A percentile compares a stretch with the other conserved stretches of the same genome.
phyloP scores from a whole-genome alignment of 768 basidiomycete species.

The Termitomyces sp. region DNA sequence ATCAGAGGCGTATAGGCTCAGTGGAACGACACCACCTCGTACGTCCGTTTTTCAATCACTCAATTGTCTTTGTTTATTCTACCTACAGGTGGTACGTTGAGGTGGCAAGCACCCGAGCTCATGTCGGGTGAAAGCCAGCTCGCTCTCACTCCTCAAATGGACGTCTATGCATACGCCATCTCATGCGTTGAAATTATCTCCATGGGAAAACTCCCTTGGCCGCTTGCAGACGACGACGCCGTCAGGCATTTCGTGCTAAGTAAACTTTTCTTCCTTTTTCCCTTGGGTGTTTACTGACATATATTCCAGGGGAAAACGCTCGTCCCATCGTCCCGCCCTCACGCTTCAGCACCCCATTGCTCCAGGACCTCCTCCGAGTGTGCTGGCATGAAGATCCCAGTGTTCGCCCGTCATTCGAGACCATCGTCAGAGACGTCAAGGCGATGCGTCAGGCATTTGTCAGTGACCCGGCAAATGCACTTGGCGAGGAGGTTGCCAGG shows the following conservation, averaged over 20 bases:
- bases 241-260: constrained; percentile 51
- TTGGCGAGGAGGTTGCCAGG: constrained; percentile 13
- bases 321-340: constrained; percentile 48
- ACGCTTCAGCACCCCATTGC: constrained; percentile 26
- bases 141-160: constrained; percentile 47
- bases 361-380: constrained; percentile 41
- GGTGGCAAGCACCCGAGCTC: constrained; percentile 74
- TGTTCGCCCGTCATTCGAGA: constrained; percentile 49
- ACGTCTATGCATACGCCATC: constrained; percentile 71
- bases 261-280: constrained; percentile 21
- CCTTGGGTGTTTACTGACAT: constrained; percentile 9
- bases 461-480: background rate
- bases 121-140: constrained; percentile 39
- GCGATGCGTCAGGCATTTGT: constrained; percentile 34
- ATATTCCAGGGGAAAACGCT: constrained; percentile 40
- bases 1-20: constrained; percentile 62
- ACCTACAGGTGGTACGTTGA: constrained; percentile 52
- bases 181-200: constrained; percentile 61
- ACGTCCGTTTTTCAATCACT: constrained; percentile 18
- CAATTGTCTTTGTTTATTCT: background rate
- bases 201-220: constrained; percentile 62
- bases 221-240: constrained; percentile 42
- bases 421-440: constrained; percentile 43
- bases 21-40: constrained; percentile 48
- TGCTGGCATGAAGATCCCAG: constrained; percentile 59